Evolutionary conservation across 805 yeast genomes (phyloP), one percentile per base, ranked within the genome.

Genomic region (Wickerhamiella vanderwaltii): DNA sequence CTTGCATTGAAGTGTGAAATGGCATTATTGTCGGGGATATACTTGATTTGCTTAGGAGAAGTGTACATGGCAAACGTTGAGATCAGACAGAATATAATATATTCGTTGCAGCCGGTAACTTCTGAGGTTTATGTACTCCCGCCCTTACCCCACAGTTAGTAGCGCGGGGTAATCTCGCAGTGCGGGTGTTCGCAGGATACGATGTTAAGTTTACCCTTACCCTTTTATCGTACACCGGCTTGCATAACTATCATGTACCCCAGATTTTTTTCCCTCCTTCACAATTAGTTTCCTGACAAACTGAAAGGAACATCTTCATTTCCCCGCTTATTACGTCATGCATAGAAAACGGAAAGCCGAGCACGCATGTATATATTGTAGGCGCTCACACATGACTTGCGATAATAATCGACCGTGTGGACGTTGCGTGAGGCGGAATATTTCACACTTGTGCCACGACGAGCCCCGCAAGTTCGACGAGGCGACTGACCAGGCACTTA

Each of bases 311-410:
- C n/a, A n/a, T n/a, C n/a, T n/a, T n/a, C n/a, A n/a, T n/a, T n/a
- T n/a, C n/a, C n/a, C n/a, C n/a, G n/a, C n/a, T n/a, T n/a, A n/a
- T n/a, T n/a, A n/a, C n/a, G n/a, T n/a, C n/a, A n/a, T n/a, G n/a
- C n/a, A n/a, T n/a, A 39, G 31, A 24, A 40, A 54, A 16, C 49
- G 44, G 11, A 57, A 57, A 39, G 59, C 52, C 12, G 58, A 51
- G 46, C 57, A 49, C 19, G 94, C 97, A 0, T 87, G 97, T 62
- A 80, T 87, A 1, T 87, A 82, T 55, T 87, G 96, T 57, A 72
- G 95, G 29, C 66, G 97, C 42, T 83, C 95, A 0, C 97, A 87
- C 58, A 83, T 87, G 87, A 81, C 85, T 23, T 87, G 97, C 62
- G 94, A 86, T 58, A 79, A 15, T 60, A 84, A 52, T 76, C 69